Conservation (phyloP, 805 yeast species). For the Pichia rugopelliculosa region DNA sequence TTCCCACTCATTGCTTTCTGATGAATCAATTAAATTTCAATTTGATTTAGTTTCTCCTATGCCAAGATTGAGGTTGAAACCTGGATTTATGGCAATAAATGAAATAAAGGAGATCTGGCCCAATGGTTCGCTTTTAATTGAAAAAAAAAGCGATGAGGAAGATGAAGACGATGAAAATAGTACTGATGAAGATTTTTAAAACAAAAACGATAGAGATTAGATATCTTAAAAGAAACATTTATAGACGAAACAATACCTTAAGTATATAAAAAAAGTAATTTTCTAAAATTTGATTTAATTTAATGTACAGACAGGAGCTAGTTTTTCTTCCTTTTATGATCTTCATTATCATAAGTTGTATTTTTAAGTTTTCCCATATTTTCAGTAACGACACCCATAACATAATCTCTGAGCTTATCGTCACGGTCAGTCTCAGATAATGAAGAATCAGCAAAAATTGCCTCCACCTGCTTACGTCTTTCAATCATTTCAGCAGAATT, state of each 20-base stretch:
- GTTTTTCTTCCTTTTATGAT: neutral
- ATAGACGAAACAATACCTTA: neutral
- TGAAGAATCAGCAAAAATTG: conserved; percentile 38
- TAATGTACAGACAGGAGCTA: neutral
- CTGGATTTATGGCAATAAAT: conserved; percentile 15
- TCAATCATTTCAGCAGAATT: conserved; percentile 37
- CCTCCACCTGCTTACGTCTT: conserved; percentile 57
- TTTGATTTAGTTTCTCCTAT: conserved; percentile 31
- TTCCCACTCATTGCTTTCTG: neutral
- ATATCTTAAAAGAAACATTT: neutral
- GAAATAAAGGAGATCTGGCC: conserved; percentile 31
- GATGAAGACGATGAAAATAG: conserved; percentile 18
- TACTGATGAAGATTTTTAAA: conserved; percentile 2
- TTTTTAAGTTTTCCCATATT: conserved; percentile 21
- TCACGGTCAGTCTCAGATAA: conserved; percentile 71
- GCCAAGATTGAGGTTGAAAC: conserved; percentile 27
- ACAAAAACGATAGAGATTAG: neutral
- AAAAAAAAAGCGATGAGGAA: conserved; percentile 18
- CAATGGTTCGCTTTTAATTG: conserved; percentile 31
- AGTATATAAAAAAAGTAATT: neutral
- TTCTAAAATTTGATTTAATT: neutral
- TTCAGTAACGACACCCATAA: conserved; percentile 57
- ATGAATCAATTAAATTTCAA: conserved; percentile 17
- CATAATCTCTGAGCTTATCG: conserved; percentile 60
- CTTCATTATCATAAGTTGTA: conserved; percentile 1